Evolutionary conservation across 2,329 filamentous ascomycete genomes (phyloP).

Genomic region (Venturia nashicola): DNA sequence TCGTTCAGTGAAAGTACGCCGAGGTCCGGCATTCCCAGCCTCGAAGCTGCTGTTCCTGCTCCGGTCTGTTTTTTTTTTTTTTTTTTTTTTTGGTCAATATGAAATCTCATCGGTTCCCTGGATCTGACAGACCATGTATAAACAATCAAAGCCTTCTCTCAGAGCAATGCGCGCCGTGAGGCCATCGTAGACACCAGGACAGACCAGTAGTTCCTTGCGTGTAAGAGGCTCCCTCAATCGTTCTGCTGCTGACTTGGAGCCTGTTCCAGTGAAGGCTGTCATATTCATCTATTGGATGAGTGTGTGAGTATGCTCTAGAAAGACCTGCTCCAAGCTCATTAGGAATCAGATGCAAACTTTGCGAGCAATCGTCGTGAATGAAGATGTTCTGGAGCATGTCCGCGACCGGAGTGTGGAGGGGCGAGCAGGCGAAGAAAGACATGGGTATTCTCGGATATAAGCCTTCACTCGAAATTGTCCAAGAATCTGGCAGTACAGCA

Average conservation of each 20-base stretch:
- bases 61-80: slow-evolving; percentile 13
- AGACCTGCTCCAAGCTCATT: neutral
- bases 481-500: neutral
- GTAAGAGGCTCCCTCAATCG: neutral
- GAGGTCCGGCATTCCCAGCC: slow-evolving; percentile 15
- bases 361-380: neutral
- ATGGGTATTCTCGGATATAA: neutral
- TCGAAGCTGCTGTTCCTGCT: slow-evolving; percentile 15
- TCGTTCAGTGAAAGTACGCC: slow-evolving; percentile 14
- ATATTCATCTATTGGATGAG: neutral
- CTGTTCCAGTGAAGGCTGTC: neutral
- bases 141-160: slow-evolving; percentile 33
- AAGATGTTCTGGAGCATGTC: neutral
- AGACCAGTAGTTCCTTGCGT: slow-evolving; percentile 19
- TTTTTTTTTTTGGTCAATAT: neutral
- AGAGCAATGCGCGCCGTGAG: slow-evolving; percentile 37
- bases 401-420: neutral
- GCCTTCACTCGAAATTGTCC: neutral
- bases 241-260: neutral
- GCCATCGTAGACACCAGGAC: slow-evolving; percentile 41
- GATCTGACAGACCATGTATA: slow-evolving; percentile 34
- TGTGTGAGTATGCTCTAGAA: neutral
- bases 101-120: neutral
- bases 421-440: neutral
- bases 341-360: neutral